phyloP scores from a whole-genome alignment of 2,329 filamentous ascomycete species.

The Claviceps sorghi region DNA sequence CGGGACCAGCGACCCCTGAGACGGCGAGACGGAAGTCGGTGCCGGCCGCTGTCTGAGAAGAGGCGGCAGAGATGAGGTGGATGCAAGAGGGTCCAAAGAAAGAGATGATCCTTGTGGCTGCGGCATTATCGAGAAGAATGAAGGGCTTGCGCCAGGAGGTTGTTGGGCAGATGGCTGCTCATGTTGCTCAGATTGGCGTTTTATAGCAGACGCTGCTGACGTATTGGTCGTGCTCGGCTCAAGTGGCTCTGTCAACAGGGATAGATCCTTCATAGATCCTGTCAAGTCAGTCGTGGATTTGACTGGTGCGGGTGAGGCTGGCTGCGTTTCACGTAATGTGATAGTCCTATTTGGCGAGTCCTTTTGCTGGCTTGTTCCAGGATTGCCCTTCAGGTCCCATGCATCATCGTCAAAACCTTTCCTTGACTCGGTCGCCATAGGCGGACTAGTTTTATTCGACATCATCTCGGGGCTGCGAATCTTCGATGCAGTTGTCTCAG shows the following conservation, averaged over 20 bases:
- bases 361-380: conserved; percentile 41
- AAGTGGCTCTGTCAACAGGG: conserved; percentile 36
- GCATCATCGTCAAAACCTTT: conserved; percentile 88
- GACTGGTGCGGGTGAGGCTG: conserved; percentile 11
- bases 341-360: conserved; percentile 11
- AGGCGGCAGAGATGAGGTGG: conserved; percentile 13
- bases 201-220: conserved; percentile 13
- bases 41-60: conserved; percentile 51
- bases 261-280: conserved; percentile 50
- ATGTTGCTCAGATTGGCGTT: conserved; percentile 10
- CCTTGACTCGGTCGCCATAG: conserved; percentile 12
- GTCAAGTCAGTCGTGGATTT: conserved; percentile 4
- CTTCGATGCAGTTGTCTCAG: conserved; percentile 20
- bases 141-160: conserved; percentile 40
- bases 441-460: conserved; percentile 10
- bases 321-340: conserved; percentile 7
- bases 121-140: conserved; percentile 35
- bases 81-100: conserved; percentile 3
- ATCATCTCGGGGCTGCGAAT: conserved; percentile 12
- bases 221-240: conserved; percentile 31
- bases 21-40: conserved; percentile 48
- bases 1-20: conserved; percentile 53
- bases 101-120: conserved; percentile 15
- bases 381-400: conserved; percentile 65
- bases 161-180: conserved; percentile 25